Evolutionary conservation across 371 early-diverging fungal species (phyloP).

Genomic region (Mortierella sp.): DNA sequence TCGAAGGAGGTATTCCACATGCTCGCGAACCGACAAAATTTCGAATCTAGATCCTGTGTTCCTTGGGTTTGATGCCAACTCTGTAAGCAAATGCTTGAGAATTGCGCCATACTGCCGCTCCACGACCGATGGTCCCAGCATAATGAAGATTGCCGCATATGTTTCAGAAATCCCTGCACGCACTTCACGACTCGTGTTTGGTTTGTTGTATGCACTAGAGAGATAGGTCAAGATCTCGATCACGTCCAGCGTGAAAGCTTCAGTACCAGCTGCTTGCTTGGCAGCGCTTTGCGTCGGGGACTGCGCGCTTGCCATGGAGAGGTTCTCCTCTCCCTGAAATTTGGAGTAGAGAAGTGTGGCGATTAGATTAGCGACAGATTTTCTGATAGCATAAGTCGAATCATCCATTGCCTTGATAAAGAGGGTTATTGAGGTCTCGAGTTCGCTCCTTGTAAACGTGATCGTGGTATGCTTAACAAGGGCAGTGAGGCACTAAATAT

Average conservation of each 20-base stretch:
- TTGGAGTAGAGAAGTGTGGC: conserved; percentile 68
- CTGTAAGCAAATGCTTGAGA: conserved; percentile 76
- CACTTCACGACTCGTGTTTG: conserved; percentile 74
- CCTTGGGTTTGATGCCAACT: conserved; percentile 61
- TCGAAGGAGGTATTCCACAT: conserved; percentile 80
- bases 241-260: conserved; percentile 69
- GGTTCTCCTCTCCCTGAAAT: conserved; percentile 44
- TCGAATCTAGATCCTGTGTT: conserved; percentile 66
- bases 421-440: conserved; percentile 70
- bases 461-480: conserved; percentile 40
- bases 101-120: conserved; percentile 83
- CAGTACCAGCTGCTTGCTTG: conserved; percentile 54
- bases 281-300: conserved; percentile 30
- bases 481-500: conserved; percentile 30
- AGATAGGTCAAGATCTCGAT: conserved; percentile 80
- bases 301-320: conserved; percentile 55
- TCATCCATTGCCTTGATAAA: conserved; percentile 79
- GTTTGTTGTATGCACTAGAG: conserved; percentile 70
- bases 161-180: conserved; percentile 86
- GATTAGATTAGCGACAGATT: conserved; percentile 72
- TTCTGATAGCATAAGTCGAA: conserved; percentile 74
- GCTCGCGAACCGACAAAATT: conserved; percentile 71
- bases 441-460: conserved; percentile 68
- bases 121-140: conserved; percentile 79
- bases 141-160: conserved; percentile 80